These are phyloP conservation scores for Podospora appendiculata DNA, from an alignment of 495 filamentous ascomycete genomes.

Conservation along the genomic window DNA sequence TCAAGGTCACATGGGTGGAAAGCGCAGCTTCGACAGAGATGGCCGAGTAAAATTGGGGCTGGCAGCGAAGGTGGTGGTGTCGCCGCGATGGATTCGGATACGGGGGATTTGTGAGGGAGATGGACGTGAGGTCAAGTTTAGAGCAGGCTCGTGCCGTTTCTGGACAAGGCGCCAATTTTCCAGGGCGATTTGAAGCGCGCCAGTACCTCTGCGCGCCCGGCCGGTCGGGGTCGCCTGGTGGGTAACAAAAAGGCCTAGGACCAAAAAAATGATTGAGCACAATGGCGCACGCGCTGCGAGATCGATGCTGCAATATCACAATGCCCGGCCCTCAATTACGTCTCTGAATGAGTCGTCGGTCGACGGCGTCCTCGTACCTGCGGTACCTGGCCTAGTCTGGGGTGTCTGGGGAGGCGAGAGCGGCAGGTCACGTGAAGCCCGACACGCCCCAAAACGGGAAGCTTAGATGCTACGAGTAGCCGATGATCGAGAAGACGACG, in stretches of 20 bases:
- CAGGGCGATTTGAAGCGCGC: conserved; percentile 1
- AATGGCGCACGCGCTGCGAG: background rate
- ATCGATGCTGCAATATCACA: background rate
- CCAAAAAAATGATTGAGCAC: background rate
- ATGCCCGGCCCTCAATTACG: too few species aligned
- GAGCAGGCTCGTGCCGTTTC: conserved; percentile 27
- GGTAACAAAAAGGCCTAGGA: background rate
- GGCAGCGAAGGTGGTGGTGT: conserved; percentile 28
- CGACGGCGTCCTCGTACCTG: too few species aligned
- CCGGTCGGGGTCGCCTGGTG: background rate
- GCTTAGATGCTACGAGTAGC: too few species aligned
- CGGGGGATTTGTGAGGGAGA: conserved; percentile 32
- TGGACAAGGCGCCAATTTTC: conserved; percentile 23
- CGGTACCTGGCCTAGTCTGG: too few species aligned
- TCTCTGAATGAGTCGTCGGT: too few species aligned
- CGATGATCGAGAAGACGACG: too few species aligned
- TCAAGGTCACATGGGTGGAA: conserved; percentile 32
- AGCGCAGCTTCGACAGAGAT: conserved; percentile 36
- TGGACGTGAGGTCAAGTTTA: conserved; percentile 38
- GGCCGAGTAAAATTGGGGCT: conserved; percentile 17
- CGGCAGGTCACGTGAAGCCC: too few species aligned
- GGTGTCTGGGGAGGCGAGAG: too few species aligned
- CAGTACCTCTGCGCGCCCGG: background rate
- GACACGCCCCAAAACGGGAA: too few species aligned
- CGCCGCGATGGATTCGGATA: conserved; percentile 31